Evolutionary conservation across 2,329 filamentous ascomycete genomes (phyloP), one percentile per base, ranked within the genome.

Genomic region (Fusarium tricinctum): DNA sequence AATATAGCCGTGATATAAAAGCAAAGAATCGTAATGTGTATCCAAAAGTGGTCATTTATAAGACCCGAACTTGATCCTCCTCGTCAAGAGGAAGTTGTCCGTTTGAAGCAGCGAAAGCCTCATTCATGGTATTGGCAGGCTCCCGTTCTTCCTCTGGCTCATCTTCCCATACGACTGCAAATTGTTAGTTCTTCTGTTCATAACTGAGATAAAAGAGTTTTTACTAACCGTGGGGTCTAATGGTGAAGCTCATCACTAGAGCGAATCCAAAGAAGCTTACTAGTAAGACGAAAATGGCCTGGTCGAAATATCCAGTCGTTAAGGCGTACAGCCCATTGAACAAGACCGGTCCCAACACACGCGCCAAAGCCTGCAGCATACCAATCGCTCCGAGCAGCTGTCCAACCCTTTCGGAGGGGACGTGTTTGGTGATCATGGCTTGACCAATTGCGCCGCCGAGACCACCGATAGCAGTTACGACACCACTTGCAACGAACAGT

Each of bases 331-430:
- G 88, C 7, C 92, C 87, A 74, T 96, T 97, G 79, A 97, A 97
- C 2, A 95, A 75, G 0, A 93, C 86, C 0, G 96, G 96, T 1
- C 91, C 90, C 14, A 97, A 77, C 3, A 98, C 89, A 64, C 94
- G 85, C 5, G 92, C 88, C 35, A 97, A 80, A 1, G 93, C 92
- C 79, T 98, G 95, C 59, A 98, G 80, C 64, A 98, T 83, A 0
- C 95, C 96, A 17, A 91, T 91, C 2, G 94, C 94, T 22, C 96
- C 96, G 0, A 99, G 85, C n/a, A 98, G 82, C 77, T 96, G 90
- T 0, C 96, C 96, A 0, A 96, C 91, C 46, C 88, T 87, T 67
- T 96, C 92, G 1, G 89, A 84, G 0, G 94, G 93, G 0, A 98
- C 91, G 77, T 98, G 96, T 77, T 97, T 98, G 20, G 94, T 97